Evolutionary conservation across 2,329 filamentous ascomycete genomes (phyloP).

Genomic region (Pseudocercospora pini-densiflorae): DNA sequence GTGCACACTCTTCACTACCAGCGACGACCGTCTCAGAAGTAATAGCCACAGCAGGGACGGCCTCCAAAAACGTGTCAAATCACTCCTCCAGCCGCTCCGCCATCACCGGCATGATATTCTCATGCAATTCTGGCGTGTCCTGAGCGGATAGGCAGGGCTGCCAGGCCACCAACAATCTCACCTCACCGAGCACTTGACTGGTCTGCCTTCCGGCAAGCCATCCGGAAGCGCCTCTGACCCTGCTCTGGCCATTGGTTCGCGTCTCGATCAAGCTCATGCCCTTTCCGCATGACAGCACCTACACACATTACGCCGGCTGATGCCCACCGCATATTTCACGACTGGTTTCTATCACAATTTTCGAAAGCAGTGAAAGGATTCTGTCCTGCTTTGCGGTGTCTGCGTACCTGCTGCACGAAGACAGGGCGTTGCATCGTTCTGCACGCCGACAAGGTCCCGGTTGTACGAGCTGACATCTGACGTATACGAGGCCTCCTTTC

Average conservation of each 20-base stretch:
- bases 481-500: slow-evolving; percentile 4
- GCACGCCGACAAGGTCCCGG: not conserved
- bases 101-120: not conserved
- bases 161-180: not conserved
- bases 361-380: not conserved
- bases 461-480: slow-evolving; percentile 11
- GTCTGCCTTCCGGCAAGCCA: not conserved
- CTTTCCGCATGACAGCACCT: not conserved
- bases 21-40: not conserved
- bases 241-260: not conserved
- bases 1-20: not conserved
- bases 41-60: not conserved
- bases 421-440: not conserved
- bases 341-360: not conserved
- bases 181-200: not conserved
- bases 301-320: not conserved
- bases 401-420: not conserved
- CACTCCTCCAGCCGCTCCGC: not conserved
- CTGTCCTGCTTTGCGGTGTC: slow-evolving; percentile 2
- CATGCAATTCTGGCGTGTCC: not conserved
- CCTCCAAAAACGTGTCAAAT: not conserved
- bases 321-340: not conserved
- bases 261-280: not conserved
- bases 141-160: not conserved
- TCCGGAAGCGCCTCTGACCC: not conserved